Conservation (phyloP, 257 asterid genomes). For the Cordia subcordata region DNA sequence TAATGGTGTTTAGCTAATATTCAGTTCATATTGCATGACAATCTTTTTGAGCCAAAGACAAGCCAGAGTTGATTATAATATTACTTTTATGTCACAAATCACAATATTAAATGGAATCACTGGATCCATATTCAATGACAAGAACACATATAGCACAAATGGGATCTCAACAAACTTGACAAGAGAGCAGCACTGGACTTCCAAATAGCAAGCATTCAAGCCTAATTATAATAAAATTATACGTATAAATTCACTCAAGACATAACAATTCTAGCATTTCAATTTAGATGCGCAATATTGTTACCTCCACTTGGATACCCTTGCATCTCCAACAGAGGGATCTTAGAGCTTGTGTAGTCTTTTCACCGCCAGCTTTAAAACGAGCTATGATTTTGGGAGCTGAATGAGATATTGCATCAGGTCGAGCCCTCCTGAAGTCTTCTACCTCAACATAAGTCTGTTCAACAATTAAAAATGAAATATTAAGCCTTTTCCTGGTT, state of each 20-base stretch:
- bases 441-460: slow-evolving; percentile 77
- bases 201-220: background rate
- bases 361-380: slow-evolving; percentile 89
- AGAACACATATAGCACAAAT: no score
- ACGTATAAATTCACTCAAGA: background rate
- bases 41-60: no score
- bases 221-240: background rate
- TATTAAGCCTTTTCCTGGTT: slow-evolving; percentile 5
- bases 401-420: slow-evolving; percentile 96
- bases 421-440: slow-evolving; percentile 77
- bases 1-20: no score
- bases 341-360: slow-evolving; percentile 83
- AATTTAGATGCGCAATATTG: background rate
- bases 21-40: no score
- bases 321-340: slow-evolving; percentile 95
- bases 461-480: slow-evolving; percentile 26
- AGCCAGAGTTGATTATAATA: background rate
- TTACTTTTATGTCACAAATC: background rate
- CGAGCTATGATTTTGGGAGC: slow-evolving; percentile 82
- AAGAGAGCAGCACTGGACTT: no score
- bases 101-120: no score
- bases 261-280: background rate
- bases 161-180: no score
- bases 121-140: no score
- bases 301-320: slow-evolving; percentile 98